Percentiles rank a stretch among this genome's conserved stretches.
Conservation (phyloP, 768 basidiomycete species). For the Amanita pseudoporphyria region DNA sequence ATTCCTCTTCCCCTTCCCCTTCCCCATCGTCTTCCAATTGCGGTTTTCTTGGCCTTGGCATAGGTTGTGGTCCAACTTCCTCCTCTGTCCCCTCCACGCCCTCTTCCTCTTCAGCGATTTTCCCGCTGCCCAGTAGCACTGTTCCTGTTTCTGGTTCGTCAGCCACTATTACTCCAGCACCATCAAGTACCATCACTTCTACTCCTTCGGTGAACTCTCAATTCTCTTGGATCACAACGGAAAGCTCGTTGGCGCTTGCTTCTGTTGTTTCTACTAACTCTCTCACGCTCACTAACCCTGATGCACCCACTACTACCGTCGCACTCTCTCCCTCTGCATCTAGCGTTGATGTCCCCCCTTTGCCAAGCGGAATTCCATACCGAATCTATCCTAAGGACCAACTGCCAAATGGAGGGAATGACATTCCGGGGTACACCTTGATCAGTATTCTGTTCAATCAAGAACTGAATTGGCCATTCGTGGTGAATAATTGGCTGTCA, state of each 20-base stretch:
- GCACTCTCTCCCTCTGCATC: slow-evolving; percentile 14
- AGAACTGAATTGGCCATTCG: slow-evolving; percentile 59
- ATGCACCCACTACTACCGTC: slow-evolving; percentile 29
- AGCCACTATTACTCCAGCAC: background rate
- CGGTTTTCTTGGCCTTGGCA: background rate
- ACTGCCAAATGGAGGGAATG: slow-evolving; percentile 15
- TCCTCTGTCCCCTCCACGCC: background rate
- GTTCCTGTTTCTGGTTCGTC: slow-evolving; percentile 9
- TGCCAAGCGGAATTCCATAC: slow-evolving; percentile 53
- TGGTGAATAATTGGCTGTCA: slow-evolving; percentile 45
- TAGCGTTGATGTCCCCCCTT: slow-evolving; percentile 22
- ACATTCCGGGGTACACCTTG: slow-evolving; percentile 31
- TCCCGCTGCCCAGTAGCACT: slow-evolving; percentile 11
- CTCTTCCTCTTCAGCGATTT: slow-evolving; percentile 10
- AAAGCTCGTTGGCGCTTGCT: slow-evolving; percentile 30
- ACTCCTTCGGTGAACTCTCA: slow-evolving; percentile 24
- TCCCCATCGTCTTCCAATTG: background rate
- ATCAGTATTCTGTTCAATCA: slow-evolving; percentile 59
- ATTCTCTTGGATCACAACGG: slow-evolving; percentile 35
- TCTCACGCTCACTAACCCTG: slow-evolving; percentile 32
- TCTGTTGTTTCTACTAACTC: slow-evolving; percentile 27
- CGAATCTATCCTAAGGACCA: slow-evolving; percentile 41
- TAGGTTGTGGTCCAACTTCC: background rate
- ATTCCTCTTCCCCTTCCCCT: background rate
- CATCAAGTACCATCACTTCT: slow-evolving; percentile 1